Conservation (phyloP, 768 basidiomycete genomes). For the Pulveroboletus ravenelii region DNA sequence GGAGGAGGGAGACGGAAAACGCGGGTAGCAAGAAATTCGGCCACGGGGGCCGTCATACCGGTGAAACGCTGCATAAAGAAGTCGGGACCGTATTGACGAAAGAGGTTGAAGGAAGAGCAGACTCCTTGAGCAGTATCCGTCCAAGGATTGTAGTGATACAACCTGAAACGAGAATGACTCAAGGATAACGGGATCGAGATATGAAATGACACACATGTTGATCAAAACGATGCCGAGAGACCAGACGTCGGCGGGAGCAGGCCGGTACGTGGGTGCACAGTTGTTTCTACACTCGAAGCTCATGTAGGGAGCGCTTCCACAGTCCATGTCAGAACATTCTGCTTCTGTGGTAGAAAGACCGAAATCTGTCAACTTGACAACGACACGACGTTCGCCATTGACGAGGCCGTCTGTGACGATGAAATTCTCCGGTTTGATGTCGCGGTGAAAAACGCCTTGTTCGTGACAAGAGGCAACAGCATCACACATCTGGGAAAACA, state of each 20-base stretch:
- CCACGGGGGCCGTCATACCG: slow-evolving; percentile 83
- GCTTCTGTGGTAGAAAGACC: slow-evolving; percentile 88
- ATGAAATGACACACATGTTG: slow-evolving; percentile 69
- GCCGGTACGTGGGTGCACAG: slow-evolving; percentile 88
- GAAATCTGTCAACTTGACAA: slow-evolving; percentile 97
- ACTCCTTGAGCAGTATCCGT: slow-evolving; percentile 83
- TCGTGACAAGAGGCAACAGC: slow-evolving; percentile 94
- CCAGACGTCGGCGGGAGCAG: slow-evolving; percentile 97
- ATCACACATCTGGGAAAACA: slow-evolving; percentile 99
- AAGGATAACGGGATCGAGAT: neutral
- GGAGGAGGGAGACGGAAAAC: slow-evolving; percentile 76
- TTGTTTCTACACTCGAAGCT: slow-evolving; percentile 99
- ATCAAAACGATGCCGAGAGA: slow-evolving; percentile 98
- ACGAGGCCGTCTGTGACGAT: slow-evolving; percentile 83
- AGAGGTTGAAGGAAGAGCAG: slow-evolving; percentile 78
- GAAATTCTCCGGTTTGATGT: slow-evolving; percentile 99
- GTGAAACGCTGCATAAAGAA: slow-evolving; percentile 91
- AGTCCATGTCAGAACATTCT: slow-evolving; percentile 94
- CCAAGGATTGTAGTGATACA: slow-evolving; percentile 99
- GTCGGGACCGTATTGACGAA: slow-evolving; percentile 67
- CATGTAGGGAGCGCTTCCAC: slow-evolving; percentile 98
- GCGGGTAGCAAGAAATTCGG: slow-evolving; percentile 76
- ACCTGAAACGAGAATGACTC: slow-evolving; percentile 41
- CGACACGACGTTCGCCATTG: slow-evolving; percentile 75
- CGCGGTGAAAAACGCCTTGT: slow-evolving; percentile 87